Base-by-base conservation (phyloP, 169 alveolate genomes). In the Cryptosporidium felis region DNA sequence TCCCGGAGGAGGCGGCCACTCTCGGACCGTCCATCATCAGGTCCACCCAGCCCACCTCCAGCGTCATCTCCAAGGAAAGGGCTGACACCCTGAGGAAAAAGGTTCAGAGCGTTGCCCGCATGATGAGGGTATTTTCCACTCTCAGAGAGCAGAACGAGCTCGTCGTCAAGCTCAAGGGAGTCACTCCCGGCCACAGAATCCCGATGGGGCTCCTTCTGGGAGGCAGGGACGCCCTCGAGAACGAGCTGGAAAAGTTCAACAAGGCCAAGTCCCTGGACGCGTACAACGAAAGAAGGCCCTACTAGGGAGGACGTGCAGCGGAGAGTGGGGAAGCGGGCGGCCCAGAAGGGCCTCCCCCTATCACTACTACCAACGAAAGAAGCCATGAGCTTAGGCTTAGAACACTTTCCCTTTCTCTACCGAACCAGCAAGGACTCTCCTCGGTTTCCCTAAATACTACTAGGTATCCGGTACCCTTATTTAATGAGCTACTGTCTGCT, bases 101-200 rank as follows among this genome's bases (percentile, higher is more conserved):
- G 74, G 95, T 95, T 9, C 95, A 94, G 82, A 91, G 95, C 4
- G 93, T 94, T 45, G 95, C 91, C 3, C 59, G 94, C 47, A 49
- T 92, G n/a, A 85, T 88, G 91, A 88, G 94, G 42, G 85, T 92
- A 36, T 93, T 90, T 46, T 93, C 92, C 45, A 93, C 93, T 3
- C 80, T 94, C 40, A 94, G 97, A 85, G 94, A 94, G 63, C 96
- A 95, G 81, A 92, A 94, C 66, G 98, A 96, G 81, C 81, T 92
- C 23, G 91, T 97, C 18, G 92, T 96, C 44, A 92, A 94, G 79
- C 93, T 97, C 28, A 96, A 97, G 81, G 98, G 98, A 38, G 90
- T 95, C 44, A 92, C 97, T 46, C 99, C 98, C 3, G 99, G 96
- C 38, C 96, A 96, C 47, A 94, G 96, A 80, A 92, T 96, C n/a